Base-by-base conservation (phyloP, 2,329 filamentous ascomycete species). In the Penicillium sp. region DNA sequence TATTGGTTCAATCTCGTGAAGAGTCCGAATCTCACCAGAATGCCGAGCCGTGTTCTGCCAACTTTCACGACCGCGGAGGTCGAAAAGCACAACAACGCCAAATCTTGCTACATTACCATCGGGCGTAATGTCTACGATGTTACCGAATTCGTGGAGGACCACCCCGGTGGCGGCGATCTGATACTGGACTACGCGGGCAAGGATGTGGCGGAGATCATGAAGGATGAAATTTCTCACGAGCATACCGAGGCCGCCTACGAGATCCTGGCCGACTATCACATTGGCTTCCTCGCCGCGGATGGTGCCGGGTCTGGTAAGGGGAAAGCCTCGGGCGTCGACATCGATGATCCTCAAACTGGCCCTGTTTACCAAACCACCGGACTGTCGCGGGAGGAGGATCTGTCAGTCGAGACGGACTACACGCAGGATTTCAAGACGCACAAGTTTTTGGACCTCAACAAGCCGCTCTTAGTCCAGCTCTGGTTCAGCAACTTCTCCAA, bases 211-310 rank as follows among this genome's bases (percentile, higher is more conserved):
- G 76, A 81, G 3, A 94, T 96, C 43, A 74, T 98, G 68, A 81
- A 85, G 61, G 90, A 98, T 60, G 76, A 83, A 46, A 71, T 79
- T 29, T 96, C 90, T 21, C 93, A 98, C 62, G 71, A 75, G 29
- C 93, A 98, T 65, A 88, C 86, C 33, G 90, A 97, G 47, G 78
- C 89, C 2, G 93, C 93, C n/a, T 98, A 96, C 68, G 91, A 97
- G 57, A 86, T 97, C 10, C 76, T 98, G 17, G 87, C 94, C 31
- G 93, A 97, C 27, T 84, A 80, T 31, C 76, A 91, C 11, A 76
- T 97, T 45, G 93, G 88, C 11, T 94, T 94, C 58, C 72, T 96
- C 21, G 75, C 77, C 4, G 77, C 77, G 2, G 75, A 82, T 25
- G 76, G 80, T 47, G 64, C 77, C 4, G 64, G 76, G 68, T 67